A percentile compares a stretch with the other conserved stretches of the same genome.
phyloP scores from a whole-genome alignment of 2,329 filamentous ascomycete species.

The Nakataea oryzae region DNA sequence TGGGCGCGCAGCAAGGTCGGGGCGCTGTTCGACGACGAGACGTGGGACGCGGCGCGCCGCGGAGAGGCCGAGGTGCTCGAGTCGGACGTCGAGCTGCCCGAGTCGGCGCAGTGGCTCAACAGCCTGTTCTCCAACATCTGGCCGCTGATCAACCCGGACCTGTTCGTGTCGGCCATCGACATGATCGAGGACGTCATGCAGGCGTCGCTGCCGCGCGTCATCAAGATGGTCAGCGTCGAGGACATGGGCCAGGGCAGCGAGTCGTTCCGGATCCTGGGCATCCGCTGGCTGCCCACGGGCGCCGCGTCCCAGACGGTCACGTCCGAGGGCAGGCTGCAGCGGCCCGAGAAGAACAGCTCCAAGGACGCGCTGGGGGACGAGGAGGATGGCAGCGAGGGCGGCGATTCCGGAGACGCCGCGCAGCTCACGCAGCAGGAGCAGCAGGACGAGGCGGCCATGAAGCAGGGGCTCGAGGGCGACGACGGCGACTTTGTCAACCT shows the following conservation, averaged over 20 bases:
- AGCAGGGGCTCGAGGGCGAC: constrained; percentile 60
- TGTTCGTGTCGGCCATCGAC: constrained; percentile 59
- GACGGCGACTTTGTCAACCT: constrained; percentile 70
- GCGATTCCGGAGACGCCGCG: background rate
- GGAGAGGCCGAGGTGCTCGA: constrained; percentile 34
- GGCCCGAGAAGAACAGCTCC: constrained; percentile 33
- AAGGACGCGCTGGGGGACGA: constrained; percentile 35
- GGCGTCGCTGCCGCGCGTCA: constrained; percentile 56
- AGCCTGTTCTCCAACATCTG: constrained; percentile 57
- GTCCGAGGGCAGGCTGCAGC: constrained; percentile 45
- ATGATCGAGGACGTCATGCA: constrained; percentile 75
- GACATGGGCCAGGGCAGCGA: constrained; percentile 69
- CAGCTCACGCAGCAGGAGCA: constrained; percentile 22
- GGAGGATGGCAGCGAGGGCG: constrained; percentile 28
- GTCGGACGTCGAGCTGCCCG: constrained; percentile 40
- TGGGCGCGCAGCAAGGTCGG: constrained; percentile 54
- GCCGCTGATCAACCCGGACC: constrained; percentile 66
- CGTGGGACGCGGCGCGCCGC: constrained; percentile 55
- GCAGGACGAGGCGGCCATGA: constrained; percentile 24
- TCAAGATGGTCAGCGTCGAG: constrained; percentile 67
- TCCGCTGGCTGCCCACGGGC: constrained; percentile 63
- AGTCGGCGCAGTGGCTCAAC: constrained; percentile 64
- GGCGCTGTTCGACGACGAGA: constrained; percentile 55
- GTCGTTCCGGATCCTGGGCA: constrained; percentile 56
- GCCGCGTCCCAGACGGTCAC: constrained; percentile 54